Evolutionary conservation across 1,139 yeast species (phyloP).

Genomic region (Candida albicans): DNA sequence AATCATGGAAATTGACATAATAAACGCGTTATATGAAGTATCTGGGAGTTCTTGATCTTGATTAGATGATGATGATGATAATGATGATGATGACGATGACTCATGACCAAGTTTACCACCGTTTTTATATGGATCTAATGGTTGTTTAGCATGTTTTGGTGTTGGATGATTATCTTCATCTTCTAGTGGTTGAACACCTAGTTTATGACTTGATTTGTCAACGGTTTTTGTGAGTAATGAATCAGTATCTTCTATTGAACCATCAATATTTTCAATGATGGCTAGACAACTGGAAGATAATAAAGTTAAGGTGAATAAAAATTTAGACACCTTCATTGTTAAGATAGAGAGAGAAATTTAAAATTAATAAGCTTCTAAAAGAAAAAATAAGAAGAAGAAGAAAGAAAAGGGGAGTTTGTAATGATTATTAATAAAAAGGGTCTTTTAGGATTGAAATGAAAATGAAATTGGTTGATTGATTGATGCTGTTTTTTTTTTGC

Average conservation of each 20-base stretch:
- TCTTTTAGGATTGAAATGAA: no score
- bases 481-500: no score
- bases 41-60: conserved; percentile 16
- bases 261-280: conserved; percentile 5
- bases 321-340: conserved; percentile 9
- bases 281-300: conserved; percentile 6
- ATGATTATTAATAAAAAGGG: no score
- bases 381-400: background rate
- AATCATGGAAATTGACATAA: conserved; percentile 82
- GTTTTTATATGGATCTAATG: conserved; percentile 21
- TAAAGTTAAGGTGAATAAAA: conserved; percentile 10
- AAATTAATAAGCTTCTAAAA: background rate
- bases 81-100: no score
- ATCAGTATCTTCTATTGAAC: conserved; percentile 7
- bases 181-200: conserved; percentile 26
- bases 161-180: conserved; percentile 36
- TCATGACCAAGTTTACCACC: conserved; percentile 4
- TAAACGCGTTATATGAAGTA: conserved; percentile 48
- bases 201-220: conserved; percentile 18
- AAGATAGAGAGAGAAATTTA: background rate
- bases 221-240: conserved; percentile 1
- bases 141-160: conserved; percentile 24
- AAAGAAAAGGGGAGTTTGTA: background rate
- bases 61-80: background rate
- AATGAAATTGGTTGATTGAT: no score